Conservation (phyloP, 495 filamentous ascomycete genomes). For the Glutinoglossum americanum region DNA sequence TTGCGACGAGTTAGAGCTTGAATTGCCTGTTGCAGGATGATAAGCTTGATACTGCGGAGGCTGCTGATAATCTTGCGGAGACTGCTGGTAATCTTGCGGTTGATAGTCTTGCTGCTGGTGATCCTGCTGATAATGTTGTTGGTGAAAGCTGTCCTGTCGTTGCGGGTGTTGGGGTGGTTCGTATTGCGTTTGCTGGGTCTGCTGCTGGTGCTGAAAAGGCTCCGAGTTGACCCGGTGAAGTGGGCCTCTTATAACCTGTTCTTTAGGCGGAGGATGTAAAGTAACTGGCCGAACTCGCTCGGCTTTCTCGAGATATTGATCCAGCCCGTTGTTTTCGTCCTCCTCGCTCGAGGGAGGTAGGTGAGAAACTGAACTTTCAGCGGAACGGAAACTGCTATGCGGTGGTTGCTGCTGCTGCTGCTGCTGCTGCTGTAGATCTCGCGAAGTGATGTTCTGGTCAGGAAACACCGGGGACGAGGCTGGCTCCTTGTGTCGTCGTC, state of each 20-base stretch:
- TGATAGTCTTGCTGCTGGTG: neutral
- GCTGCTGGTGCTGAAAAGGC: neutral
- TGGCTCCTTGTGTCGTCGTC: neutral
- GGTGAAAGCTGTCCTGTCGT: constrained; percentile 4
- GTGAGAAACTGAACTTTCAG: neutral
- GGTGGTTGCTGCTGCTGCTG: neutral
- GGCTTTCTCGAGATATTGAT: neutral
- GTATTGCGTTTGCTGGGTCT: neutral
- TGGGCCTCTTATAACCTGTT: neutral
- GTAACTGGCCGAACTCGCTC: neutral
- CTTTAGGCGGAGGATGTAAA: neutral
- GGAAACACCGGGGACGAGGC: neutral
- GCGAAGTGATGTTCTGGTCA: neutral
- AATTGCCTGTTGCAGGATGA: neutral
- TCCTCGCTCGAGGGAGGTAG: constrained; percentile 4
- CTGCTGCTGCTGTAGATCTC: neutral
- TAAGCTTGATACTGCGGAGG: constrained; percentile 3
- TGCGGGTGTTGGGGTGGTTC: neutral
- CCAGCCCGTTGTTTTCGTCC: constrained; percentile 2
- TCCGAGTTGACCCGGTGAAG: neutral
- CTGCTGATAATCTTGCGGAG: neutral
- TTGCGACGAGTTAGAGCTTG: neutral
- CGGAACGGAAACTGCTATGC: neutral
- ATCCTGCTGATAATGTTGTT: neutral
- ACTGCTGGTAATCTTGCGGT: neutral